phyloP scores from a whole-genome alignment of 2,329 filamentous ascomycete genomes.

The Gyromitra esculenta region DNA sequence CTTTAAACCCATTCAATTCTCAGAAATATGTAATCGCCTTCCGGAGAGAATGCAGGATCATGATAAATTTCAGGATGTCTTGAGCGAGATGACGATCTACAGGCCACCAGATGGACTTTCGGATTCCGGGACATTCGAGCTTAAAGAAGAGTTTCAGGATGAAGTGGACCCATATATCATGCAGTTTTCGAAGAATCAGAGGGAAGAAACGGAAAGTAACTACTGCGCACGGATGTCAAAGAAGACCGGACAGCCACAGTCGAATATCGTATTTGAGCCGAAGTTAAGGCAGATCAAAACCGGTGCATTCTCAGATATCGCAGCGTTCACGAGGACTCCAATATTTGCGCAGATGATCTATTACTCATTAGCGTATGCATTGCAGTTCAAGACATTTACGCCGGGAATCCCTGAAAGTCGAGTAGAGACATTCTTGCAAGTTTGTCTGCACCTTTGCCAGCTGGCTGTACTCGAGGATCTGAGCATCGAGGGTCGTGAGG shows the following conservation, averaged over 20 bases:
- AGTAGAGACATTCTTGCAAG: constrained; percentile 89
- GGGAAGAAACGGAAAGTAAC: constrained; percentile 90
- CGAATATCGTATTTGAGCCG: constrained; percentile 92
- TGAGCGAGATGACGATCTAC: constrained; percentile 88
- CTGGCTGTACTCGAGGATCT: constrained; percentile 87
- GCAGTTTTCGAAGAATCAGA: constrained; percentile 95
- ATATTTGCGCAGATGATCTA: constrained; percentile 92
- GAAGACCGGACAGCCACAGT: constrained; percentile 79
- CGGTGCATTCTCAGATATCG: constrained; percentile 79
- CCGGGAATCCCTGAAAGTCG: constrained; percentile 81
- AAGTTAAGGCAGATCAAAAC: constrained; percentile 78
- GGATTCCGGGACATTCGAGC: constrained; percentile 92
- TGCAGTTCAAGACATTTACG: constrained; percentile 74
- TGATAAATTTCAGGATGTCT: constrained; percentile 83
- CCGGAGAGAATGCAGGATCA: constrained; percentile 90
- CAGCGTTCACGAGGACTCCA: constrained; percentile 81
- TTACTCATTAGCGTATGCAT: constrained; percentile 83
- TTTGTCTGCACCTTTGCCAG: constrained; percentile 86
- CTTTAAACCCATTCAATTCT: constrained; percentile 95
- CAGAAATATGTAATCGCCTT: constrained; percentile 84
- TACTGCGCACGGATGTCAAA: constrained; percentile 89
- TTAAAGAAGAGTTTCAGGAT: constrained; percentile 85
- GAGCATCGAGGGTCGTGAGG: constrained; percentile 61
- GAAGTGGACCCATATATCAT: constrained; percentile 94
- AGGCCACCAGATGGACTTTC: constrained; percentile 89